Percentiles rank a stretch among this genome's conserved stretches.
Evolutionary conservation across 208 protist genomes (phyloP).

Genomic region (Trypanosoma caninum): DNA sequence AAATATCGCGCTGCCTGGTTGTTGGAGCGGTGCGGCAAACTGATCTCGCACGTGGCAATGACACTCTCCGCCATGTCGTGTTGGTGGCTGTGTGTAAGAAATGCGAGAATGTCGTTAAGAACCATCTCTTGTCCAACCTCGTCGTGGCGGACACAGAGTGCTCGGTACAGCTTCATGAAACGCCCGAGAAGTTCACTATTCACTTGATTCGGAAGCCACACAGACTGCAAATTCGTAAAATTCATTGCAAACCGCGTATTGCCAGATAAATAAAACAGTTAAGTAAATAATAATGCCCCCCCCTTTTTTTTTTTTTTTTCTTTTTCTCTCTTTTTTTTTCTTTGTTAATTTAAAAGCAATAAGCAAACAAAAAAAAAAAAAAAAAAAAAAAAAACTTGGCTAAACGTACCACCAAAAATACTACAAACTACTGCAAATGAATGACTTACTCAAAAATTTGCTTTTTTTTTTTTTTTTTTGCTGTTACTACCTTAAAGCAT

Average conservation of each 20-base stretch:
- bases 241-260: slow-evolving; percentile 24
- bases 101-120: slow-evolving; percentile 84
- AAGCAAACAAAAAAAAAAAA: not conserved
- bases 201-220: slow-evolving; percentile 4
- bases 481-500: not conserved
- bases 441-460: not conserved
- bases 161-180: slow-evolving; percentile 82
- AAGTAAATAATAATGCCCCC: not conserved
- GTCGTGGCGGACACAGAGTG: slow-evolving; percentile 83
- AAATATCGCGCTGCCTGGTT: slow-evolving; percentile 95
- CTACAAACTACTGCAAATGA: not conserved
- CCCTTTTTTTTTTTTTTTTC: slow-evolving; percentile 4
- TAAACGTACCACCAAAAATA: slow-evolving; percentile 12
- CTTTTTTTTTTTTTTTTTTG: slow-evolving; percentile 7
- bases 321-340: slow-evolving; percentile 7
- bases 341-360: not conserved
- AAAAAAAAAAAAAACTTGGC: not conserved
- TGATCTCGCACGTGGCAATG: slow-evolving; percentile 81
- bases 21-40: slow-evolving; percentile 74
- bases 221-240: not conserved
- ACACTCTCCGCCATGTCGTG: slow-evolving; percentile 84
- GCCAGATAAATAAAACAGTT: no score
- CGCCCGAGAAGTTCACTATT: slow-evolving; percentile 41
- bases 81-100: slow-evolving; percentile 66
- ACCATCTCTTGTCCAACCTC: slow-evolving; percentile 84